Evolutionary conservation across 2,329 filamentous ascomycete genomes (phyloP), one percentile per base, ranked within the genome.

Genomic region (Corinectria fuckeliana): DNA sequence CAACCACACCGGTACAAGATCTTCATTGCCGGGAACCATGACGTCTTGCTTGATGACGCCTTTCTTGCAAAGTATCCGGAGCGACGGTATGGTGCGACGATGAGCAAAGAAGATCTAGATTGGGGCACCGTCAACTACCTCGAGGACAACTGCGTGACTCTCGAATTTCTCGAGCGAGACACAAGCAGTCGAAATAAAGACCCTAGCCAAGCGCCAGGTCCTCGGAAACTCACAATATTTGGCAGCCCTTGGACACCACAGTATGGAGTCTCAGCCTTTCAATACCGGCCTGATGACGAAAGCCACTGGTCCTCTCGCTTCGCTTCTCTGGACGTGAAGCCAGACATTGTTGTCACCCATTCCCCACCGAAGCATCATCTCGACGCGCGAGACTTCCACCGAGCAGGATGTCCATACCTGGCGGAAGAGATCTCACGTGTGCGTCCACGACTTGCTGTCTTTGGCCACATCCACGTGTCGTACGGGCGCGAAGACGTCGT

Each of bases 1-100:
- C 74, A 74, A 51, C 66, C 74, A 4, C 76, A 78, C 56, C 83
- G 87, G 66, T 79, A 79, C 62, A 90, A 89, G 70, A 82, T 91
- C 60, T 80, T 90, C 21, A 75, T 90, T 62, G 86, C 87, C 57
- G 86, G 85, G 14, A 91, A 91, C 69, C 88, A 91, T 71, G 88
- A 91, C 67, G 77, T 89, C 51, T 86, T 86, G 0, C 81, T 91
- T 5, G 88, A 90, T 65, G 64, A 75, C 10, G 68, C 75, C 1
- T 89, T 88, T 48, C 47, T 64, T 3, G 4, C 6, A 21, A 50
- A 39, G 14, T 47, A 63, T 9, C 58, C 50, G 6, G 36, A 61
- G 6, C 57, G 69, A 4, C 62, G 65, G 2, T 69, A 66, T 18
- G 64, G 67, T 0, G 13, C 25, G 21, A 48, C 60, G 9, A 0